phyloP scores from a whole-genome alignment of 441 rosid species.

The Gossypium armourianum region DNA sequence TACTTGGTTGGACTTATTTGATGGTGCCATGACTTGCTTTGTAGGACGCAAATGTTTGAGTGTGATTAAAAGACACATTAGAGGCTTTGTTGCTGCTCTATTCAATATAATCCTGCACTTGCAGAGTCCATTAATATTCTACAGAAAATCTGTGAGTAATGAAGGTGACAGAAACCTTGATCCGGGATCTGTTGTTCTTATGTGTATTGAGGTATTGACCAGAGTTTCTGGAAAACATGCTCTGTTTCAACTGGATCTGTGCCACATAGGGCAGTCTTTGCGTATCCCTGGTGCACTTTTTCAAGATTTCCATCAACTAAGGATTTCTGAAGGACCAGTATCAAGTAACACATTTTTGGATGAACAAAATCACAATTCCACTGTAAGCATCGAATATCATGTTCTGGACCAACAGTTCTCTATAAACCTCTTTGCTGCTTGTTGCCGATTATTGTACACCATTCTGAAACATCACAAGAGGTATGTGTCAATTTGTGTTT shows the following conservation, averaged over 20 bases:
- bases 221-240: constrained; percentile 65
- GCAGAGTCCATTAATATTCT: constrained; percentile 60
- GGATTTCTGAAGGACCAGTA: constrained; percentile 24
- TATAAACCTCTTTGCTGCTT: constrained; percentile 43
- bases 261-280: constrained; percentile 64
- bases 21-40: constrained; percentile 27
- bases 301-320: constrained; percentile 35
- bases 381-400: constrained; percentile 19
- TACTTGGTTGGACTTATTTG: constrained; percentile 8
- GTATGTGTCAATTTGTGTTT: constrained; percentile 25
- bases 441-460: constrained; percentile 61
- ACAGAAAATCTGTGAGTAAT: constrained; percentile 18
- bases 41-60: constrained; percentile 54
- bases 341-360: constrained; percentile 17
- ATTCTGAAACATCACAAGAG: constrained; percentile 70
- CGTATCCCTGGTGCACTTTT: constrained; percentile 61
- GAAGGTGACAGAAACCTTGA: constrained; percentile 40
- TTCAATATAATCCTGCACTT: constrained; percentile 63
- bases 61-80: constrained; percentile 55
- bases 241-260: constrained; percentile 55
- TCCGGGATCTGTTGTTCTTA: constrained; percentile 72
- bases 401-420: constrained; percentile 47
- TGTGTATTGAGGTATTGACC: constrained; percentile 76
- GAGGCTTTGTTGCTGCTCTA: constrained; percentile 52
- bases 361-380: constrained; percentile 21